Percentiles rank a stretch among this genome's conserved stretches.
phyloP scores from a whole-genome alignment of 441 rosid genomes.

The Viola pubescens region DNA sequence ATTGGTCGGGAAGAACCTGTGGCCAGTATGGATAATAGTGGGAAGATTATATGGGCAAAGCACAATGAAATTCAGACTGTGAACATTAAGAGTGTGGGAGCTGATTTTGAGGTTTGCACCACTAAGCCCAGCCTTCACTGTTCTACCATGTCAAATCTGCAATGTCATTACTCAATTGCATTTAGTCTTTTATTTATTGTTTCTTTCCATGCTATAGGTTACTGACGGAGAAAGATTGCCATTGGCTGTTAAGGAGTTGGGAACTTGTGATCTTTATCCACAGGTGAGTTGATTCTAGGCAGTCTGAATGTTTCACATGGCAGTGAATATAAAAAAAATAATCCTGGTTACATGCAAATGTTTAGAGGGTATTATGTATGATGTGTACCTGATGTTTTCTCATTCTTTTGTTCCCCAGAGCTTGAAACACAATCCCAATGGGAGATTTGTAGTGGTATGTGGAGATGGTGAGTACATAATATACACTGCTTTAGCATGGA shows the following conservation, averaged over 20 bases:
- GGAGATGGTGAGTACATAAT: conserved; percentile 98
- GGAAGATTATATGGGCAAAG: conserved; percentile 98
- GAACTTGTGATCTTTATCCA: conserved; percentile 97
- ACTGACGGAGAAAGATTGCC: conserved; percentile 98
- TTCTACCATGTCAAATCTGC: too few relatives aligned
- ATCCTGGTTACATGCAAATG: neutral
- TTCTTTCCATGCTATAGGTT: conserved; percentile 38
- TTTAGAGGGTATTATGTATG: neutral
- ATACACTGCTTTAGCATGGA: conserved; percentile 98
- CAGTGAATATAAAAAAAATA: neutral
- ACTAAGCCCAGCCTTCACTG: too few relatives aligned
- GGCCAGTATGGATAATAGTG: conserved; percentile 98
- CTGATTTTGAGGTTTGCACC: conserved; percentile 76
- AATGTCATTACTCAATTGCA: too few relatives aligned
- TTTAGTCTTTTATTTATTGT: conserved; percentile 8
- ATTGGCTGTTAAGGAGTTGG: conserved; percentile 95
- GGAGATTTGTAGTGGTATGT: conserved; percentile 96
- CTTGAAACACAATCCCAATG: conserved; percentile 95
- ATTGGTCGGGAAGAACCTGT: conserved; percentile 96
- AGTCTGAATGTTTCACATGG: neutral
- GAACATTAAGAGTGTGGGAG: conserved; percentile 89
- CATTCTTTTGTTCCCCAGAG: conserved; percentile 41
- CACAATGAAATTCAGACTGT: conserved; percentile 99
- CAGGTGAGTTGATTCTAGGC: conserved; percentile 56
- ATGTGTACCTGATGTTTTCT: conserved; percentile 1